These are phyloP conservation scores for Gymnopus androsaceus DNA, from an alignment of 1,284 basidiomycete species.

Conservation along the genomic window DNA sequence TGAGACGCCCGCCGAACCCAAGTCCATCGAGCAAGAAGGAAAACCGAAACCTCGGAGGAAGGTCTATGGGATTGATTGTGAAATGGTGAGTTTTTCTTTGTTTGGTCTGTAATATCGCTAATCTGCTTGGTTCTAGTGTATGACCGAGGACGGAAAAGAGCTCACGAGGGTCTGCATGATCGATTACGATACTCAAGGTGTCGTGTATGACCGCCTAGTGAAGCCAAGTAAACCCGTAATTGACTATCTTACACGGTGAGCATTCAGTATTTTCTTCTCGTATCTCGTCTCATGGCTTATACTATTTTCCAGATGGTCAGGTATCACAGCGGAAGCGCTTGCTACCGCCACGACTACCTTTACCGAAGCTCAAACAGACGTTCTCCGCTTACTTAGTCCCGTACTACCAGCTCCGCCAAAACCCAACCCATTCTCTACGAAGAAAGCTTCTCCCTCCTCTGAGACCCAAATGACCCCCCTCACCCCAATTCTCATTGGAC, in stretches of 20 bases:
- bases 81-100: conserved; percentile 69
- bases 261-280: not conserved
- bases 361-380: conserved; percentile 69
- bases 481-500: conserved; percentile 87
- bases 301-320: conserved; percentile 70
- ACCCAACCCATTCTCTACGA: conserved; percentile 41
- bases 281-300: not conserved
- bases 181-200: conserved; percentile 68
- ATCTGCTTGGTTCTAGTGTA: conserved; percentile 54
- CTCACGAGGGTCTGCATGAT: conserved; percentile 84
- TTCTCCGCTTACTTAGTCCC: conserved; percentile 60
- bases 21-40: conserved; percentile 27
- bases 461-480: conserved; percentile 43
- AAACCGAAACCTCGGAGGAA: conserved; percentile 35
- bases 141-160: conserved; percentile 86
- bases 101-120: conserved; percentile 7
- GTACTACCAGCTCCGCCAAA: conserved; percentile 30
- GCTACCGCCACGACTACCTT: conserved; percentile 72
- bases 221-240: conserved; percentile 79
- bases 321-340: conserved; percentile 80
- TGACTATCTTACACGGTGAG: conserved; percentile 86
- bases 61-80: conserved; percentile 83
- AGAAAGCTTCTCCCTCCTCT: conserved; percentile 21
- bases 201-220: conserved; percentile 85
- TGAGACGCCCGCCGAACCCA: conserved; percentile 67